Conservation (phyloP, 345 rosid genomes). For the Brassica cretica region DNA sequence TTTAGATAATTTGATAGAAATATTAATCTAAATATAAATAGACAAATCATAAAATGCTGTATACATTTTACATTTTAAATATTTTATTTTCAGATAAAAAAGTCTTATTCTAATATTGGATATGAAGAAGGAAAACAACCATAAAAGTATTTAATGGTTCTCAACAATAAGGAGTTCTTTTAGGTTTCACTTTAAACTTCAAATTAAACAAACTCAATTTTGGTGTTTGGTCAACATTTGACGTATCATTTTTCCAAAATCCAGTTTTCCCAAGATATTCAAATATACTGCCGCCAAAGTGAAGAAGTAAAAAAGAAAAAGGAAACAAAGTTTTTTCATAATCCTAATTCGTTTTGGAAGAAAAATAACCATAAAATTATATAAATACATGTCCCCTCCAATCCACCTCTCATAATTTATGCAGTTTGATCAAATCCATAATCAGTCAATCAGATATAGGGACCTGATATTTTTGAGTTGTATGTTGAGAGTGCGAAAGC, state of each 20-base stretch:
- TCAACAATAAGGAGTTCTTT: neutral
- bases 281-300: neutral
- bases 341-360: too few species aligned
- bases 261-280: neutral
- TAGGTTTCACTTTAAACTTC: neutral
- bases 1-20: neutral
- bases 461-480: too few species aligned
- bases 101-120: too few species aligned
- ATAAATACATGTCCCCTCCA: too few species aligned
- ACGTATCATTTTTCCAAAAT: neutral
- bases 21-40: neutral
- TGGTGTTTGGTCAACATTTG: neutral
- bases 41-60: neutral
- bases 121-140: neutral
- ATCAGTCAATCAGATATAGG: too few species aligned
- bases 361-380: too few species aligned
- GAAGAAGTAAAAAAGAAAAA: neutral
- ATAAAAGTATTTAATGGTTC: neutral
- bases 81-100: neutral
- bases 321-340: neutral
- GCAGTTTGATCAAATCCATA: too few species aligned
- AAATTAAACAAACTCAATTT: neutral
- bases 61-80: neutral
- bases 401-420: too few species aligned
- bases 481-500: too few species aligned